A percentile compares a stretch with the other conserved stretches of the same genome.
phyloP scores from a whole-genome alignment of 2,329 filamentous ascomycete genomes.

The Trichoderma hamatum region DNA sequence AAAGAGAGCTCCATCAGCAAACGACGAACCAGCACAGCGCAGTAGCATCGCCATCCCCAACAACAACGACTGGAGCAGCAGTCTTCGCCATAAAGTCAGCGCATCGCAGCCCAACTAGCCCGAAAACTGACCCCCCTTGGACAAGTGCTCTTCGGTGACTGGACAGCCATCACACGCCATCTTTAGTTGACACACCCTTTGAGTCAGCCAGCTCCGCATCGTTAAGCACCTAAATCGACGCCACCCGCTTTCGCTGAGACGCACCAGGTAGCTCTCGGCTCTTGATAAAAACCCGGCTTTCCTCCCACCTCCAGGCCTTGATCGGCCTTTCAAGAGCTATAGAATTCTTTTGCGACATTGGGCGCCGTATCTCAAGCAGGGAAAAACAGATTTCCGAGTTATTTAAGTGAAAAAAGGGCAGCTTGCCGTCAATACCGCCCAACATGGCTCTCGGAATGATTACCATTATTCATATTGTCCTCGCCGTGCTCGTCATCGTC shows the following conservation, averaged over 20 bases:
- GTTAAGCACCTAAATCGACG: conserved; percentile 20
- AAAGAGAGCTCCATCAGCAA: not conserved
- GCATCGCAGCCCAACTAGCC: conserved; percentile 25
- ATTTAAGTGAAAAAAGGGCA: not conserved
- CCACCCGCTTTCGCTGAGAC: conserved; percentile 4
- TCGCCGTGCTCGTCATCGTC: conserved; percentile 70
- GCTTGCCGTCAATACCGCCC: conserved; percentile 22
- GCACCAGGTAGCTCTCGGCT: not conserved
- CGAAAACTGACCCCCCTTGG: conserved; percentile 7
- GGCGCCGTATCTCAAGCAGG: not conserved
- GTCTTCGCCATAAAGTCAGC: not conserved
- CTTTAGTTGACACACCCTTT: conserved; percentile 20
- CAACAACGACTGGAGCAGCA: not conserved
- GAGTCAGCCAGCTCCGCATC: conserved; percentile 7
- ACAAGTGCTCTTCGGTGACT: conserved; percentile 23
- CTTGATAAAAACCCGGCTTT: conserved; percentile 13
- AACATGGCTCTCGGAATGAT: conserved; percentile 59
- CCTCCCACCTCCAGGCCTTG: not conserved
- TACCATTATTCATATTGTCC: conserved; percentile 66
- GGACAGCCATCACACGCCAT: conserved; percentile 22
- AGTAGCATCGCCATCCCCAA: not conserved
- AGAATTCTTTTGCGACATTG: not conserved
- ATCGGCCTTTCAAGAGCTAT: not conserved
- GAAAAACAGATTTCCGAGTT: not conserved
- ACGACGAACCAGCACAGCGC: too few species aligned